Evolutionary conservation across 345 rosid species (phyloP).

Genomic region (Gossypium sturtianum): DNA sequence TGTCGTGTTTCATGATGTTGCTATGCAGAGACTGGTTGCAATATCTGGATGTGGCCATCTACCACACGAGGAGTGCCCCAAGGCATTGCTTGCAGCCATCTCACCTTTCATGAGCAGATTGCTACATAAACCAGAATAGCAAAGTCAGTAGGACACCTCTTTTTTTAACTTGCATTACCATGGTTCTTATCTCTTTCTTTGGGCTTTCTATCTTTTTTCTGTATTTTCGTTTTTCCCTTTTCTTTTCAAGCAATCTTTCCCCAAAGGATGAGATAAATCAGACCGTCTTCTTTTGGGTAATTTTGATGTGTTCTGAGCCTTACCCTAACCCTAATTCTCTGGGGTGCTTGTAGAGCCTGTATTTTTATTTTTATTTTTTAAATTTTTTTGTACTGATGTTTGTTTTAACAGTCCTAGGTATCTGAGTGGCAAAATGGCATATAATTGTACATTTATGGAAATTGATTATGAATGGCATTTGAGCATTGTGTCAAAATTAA

Average conservation of each 20-base stretch:
- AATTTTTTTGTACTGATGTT: neutral
- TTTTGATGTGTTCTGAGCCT: conserved; percentile 29
- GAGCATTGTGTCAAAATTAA: conserved; percentile 3
- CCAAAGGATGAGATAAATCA: conserved; percentile 18
- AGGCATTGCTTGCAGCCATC: conserved; percentile 82
- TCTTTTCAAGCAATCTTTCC: conserved; percentile 20
- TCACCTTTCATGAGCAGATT: conserved; percentile 74
- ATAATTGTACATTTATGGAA: conserved; percentile 26
- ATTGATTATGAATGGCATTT: conserved; percentile 19
- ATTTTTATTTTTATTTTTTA: neutral
- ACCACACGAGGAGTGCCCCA: conserved; percentile 85
- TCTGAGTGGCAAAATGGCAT: conserved; percentile 22
- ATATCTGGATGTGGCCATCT: neutral
- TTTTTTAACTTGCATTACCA: conserved; percentile 14
- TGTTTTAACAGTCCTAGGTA: conserved; percentile 11
- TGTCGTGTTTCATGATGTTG: neutral
- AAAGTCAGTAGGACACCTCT: conserved; percentile 38
- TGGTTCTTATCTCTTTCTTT: conserved; percentile 22
- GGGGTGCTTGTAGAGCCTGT: conserved; percentile 28
- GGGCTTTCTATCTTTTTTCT: neutral
- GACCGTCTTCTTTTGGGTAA: conserved; percentile 26
- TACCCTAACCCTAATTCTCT: conserved; percentile 15
- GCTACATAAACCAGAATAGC: conserved; percentile 39
- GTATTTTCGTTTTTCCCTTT: neutral
- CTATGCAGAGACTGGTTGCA: conserved; percentile 69